phyloP scores from a whole-genome alignment of 2,329 filamentous ascomycete genomes.

The Nigrograna mackinnonii region DNA sequence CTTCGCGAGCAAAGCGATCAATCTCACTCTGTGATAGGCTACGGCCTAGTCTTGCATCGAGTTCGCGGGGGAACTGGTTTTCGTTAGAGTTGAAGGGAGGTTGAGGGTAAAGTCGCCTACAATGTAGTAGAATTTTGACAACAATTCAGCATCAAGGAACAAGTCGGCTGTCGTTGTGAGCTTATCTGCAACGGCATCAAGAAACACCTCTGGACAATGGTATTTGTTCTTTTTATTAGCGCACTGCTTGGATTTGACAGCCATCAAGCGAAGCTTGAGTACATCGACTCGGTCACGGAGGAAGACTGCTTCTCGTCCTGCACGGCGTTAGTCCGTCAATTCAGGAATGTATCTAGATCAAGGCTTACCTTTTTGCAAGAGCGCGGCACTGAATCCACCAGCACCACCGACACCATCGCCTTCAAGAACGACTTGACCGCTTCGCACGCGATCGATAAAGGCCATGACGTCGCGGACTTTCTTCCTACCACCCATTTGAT shows the following conservation, averaged over 20 bases:
- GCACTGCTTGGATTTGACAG: constrained; percentile 90
- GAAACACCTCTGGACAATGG: constrained; percentile 93
- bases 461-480: constrained; percentile 87
- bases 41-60: constrained; percentile 83
- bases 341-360: constrained; percentile 1
- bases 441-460: constrained; percentile 89
- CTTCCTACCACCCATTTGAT: constrained; percentile 75
- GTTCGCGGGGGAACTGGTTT: constrained; percentile 77
- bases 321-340: constrained; percentile 3
- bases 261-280: constrained; percentile 85
- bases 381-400: constrained; percentile 87
- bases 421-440: constrained; percentile 82
- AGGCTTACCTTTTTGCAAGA: constrained; percentile 76
- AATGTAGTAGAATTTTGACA: constrained; percentile 97
- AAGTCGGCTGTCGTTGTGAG: constrained; percentile 92
- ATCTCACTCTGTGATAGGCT: constrained; percentile 79
- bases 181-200: constrained; percentile 96
- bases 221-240: constrained; percentile 86
- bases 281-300: constrained; percentile 89
- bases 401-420: constrained; percentile 83
- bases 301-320: constrained; percentile 91
- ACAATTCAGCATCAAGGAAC: constrained; percentile 94
- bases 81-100: not conserved
- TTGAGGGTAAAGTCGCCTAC: constrained; percentile 22
- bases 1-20: constrained; percentile 89